Base-by-base conservation (phyloP, 2,329 filamentous ascomycete species). In the Onygenales sp. region DNA sequence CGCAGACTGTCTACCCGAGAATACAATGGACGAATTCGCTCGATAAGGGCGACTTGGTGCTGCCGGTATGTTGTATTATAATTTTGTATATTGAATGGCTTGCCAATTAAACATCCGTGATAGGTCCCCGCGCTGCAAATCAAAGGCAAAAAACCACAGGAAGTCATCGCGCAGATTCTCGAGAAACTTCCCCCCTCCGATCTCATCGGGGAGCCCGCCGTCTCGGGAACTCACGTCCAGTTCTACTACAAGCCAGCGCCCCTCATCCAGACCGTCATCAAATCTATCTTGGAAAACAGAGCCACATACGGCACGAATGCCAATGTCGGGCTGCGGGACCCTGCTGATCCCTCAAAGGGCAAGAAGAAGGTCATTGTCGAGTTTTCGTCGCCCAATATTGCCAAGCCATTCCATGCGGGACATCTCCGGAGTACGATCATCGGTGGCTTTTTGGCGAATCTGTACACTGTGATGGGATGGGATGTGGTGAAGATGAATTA, bases 371-470 rank as follows among this genome's bases (percentile, higher is more conserved):
- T 84, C 56, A 77, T 85, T 50, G 75, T 85, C 54, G 82, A 85
- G 63, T 85, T 85, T 69, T 83, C 80, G 3, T 83, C 80, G 40
- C 82, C 82, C 46, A 85, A 85, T 63, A 84, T 85, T 50, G 82
- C 82, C 36, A 85, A 84, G 65, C 80, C 81, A 33, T 85, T 85
- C 70, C 80, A 84, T 62, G 81, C 80, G 7, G 82, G 81, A 49
- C 82, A 85, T 67, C 67, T 85, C 65, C 74, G 82, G 61, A 83
- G 80, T 68, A 85, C 82, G 46, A 84, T 85, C 63, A 84, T 85
- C 53, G 82, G 82, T 58, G 82, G 81, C 53, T 85, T 84, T 68
- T 68, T 85, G 32, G 73, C 79, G 11, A 84, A 85, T 62, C 67
- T 85, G 9, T 81, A 82, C 66, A 75, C 79, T 53, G 72, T 76